Percentiles rank a stretch among this genome's conserved stretches.
These are phyloP conservation scores for Coprinellus micaceus DNA, from an alignment of 768 basidiomycete species.

Conservation along the genomic window DNA sequence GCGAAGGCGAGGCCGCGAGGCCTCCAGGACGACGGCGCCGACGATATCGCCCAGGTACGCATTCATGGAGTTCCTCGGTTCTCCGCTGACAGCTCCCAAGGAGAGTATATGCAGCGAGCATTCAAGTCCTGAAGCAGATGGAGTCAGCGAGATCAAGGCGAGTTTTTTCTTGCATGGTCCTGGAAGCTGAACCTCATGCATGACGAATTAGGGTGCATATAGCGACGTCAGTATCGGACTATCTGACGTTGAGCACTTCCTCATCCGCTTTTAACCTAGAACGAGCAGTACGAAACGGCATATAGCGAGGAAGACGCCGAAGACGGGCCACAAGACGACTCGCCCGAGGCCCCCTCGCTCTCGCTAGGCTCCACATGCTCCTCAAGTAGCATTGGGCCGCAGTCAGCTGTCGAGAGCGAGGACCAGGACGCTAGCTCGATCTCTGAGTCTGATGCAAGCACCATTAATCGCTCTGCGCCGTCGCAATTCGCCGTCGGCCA, in stretches of 20 bases:
- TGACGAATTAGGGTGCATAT: not conserved
- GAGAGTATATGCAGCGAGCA: not conserved
- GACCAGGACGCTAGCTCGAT: not conserved
- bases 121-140: not conserved
- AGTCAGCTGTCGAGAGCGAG: not conserved
- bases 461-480: not conserved
- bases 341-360: not conserved
- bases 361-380: not conserved
- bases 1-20: not conserved
- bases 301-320: slow-evolving; percentile 3
- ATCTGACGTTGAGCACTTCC: not conserved
- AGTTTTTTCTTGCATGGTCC: not conserved
- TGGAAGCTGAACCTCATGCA: not conserved
- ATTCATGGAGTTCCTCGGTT: not conserved
- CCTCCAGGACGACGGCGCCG: not conserved
- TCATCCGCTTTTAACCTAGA: not conserved
- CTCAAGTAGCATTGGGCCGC: not conserved
- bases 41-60: not conserved
- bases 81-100: not conserved
- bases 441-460: not conserved
- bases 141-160: slow-evolving; percentile 1
- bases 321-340: not conserved
- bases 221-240: not conserved
- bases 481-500: not conserved
- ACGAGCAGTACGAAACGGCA: not conserved